These are phyloP conservation scores for Sporothrix protearum DNA, from an alignment of 2,329 filamentous ascomycete genomes.

Conservation along the genomic window DNA sequence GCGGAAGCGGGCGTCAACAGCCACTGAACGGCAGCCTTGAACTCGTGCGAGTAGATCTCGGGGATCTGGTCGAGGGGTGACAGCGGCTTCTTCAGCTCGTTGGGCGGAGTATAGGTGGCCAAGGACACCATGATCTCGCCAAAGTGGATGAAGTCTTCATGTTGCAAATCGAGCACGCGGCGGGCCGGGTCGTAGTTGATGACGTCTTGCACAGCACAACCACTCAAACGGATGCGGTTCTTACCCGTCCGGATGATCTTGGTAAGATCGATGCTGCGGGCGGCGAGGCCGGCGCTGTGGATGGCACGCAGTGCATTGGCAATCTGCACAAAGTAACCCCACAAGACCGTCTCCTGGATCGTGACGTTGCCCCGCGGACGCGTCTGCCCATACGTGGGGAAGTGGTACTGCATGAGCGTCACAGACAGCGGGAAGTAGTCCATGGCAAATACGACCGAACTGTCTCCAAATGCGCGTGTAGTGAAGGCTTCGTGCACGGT, in stretches of 20 bases:
- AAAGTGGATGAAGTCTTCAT: constrained; percentile 81
- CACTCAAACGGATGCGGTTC: constrained; percentile 82
- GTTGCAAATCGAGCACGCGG: constrained; percentile 71
- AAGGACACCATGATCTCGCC: constrained; percentile 81
- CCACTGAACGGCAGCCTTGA: constrained; percentile 79
- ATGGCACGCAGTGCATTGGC: constrained; percentile 83
- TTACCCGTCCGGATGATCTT: constrained; percentile 90
- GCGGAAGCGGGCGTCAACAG: constrained; percentile 60
- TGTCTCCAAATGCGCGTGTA: constrained; percentile 86
- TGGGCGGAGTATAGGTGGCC: constrained; percentile 62
- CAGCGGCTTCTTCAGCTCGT: constrained; percentile 50
- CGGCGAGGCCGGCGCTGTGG: constrained; percentile 75
- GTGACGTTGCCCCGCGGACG: constrained; percentile 40
- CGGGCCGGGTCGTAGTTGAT: constrained; percentile 72
- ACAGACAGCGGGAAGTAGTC: constrained; percentile 91
- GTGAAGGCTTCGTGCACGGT: constrained; percentile 91
- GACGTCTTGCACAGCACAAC: constrained; percentile 86
- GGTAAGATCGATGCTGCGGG: constrained; percentile 77
- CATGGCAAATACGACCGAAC: constrained; percentile 88
- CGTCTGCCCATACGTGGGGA: constrained; percentile 47
- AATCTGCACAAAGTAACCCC: constrained; percentile 90
- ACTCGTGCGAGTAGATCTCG: constrained; percentile 70
- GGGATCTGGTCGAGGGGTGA: constrained; percentile 69
- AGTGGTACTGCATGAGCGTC: constrained; percentile 80
- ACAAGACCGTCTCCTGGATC: constrained; percentile 71